These are phyloP conservation scores for Butyriboletus appendiculatus DNA, from an alignment of 1,284 basidiomycete genomes.

Conservation along the genomic window DNA sequence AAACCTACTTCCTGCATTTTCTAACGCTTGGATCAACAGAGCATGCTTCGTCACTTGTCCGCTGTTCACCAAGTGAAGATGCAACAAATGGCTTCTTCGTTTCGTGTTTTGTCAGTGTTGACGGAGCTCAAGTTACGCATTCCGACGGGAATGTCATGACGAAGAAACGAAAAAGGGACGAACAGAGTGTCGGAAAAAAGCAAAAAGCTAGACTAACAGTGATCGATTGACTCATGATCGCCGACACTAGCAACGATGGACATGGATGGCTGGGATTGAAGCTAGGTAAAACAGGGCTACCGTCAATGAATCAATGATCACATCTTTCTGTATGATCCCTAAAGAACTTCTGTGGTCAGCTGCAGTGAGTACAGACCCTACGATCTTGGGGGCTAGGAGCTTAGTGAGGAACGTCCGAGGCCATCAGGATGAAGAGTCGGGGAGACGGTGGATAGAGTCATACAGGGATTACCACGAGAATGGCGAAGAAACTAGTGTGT, in stretches of 20 bases:
- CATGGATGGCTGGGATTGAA: constrained; percentile 12
- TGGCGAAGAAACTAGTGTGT: constrained; percentile 36
- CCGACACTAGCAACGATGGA: constrained; percentile 7
- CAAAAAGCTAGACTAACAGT: constrained; percentile 4
- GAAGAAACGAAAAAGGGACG: constrained; percentile 16
- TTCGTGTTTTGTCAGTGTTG: constrained; percentile 67
- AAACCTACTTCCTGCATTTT: not conserved
- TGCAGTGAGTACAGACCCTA: constrained; percentile 38
- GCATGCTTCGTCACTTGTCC: constrained; percentile 68
- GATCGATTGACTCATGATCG: constrained; percentile 1
- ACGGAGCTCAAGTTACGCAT: constrained; percentile 9
- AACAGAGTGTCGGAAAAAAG: constrained; percentile 3
- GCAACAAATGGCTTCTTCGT: constrained; percentile 96
- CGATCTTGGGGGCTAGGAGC: constrained; percentile 25
- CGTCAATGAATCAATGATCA: constrained; percentile 34
- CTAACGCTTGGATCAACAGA: constrained; percentile 38
- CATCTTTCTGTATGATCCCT: constrained; percentile 32
- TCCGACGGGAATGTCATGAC: constrained; percentile 8
- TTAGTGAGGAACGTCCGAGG: constrained; percentile 20
- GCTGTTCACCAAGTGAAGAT: constrained; percentile 87
- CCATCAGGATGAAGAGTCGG: constrained; percentile 19
- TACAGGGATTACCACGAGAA: constrained; percentile 29
- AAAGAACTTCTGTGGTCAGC: constrained; percentile 39
- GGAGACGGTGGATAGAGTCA: constrained; percentile 14
- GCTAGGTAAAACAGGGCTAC: constrained; percentile 29